Base-by-base conservation (phyloP, 495 filamentous ascomycete species). In the Aspergillus haitiensis region DNA sequence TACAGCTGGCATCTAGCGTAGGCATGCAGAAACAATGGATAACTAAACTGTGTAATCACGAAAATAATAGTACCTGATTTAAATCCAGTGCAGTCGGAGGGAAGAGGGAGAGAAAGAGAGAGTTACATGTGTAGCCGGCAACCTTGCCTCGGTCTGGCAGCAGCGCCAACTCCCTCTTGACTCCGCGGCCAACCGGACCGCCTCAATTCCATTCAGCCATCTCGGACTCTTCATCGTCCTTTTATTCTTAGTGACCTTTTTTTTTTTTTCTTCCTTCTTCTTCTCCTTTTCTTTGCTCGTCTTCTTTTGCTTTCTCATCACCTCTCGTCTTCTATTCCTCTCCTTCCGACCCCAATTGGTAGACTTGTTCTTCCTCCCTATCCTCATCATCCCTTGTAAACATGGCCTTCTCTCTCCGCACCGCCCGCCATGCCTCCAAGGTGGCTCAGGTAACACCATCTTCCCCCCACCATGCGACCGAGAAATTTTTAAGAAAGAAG, bases 381-480 rank as follows among this genome's bases (percentile, higher is more conserved):
- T 27, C 46, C 21, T 33, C 9, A 10, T 21, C 36, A 33, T 49
- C 53, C 15, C 42, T 51, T 21, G 44, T 47, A 7, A 67, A 50
- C 58, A 72, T 74, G 70, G 70, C 68, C 10, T 65, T 77, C 44
- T 65, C 68, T 57, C 68, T 72, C 64, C 72, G 73, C 66, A 72
- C 76, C 59, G 68, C 69, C 59, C 71, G 74, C 57, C 74, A 75
- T 67, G 75, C 70, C 52, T 65, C 71, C 32, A 69, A 65, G 65
- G 57, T 79, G 62, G 70, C 70, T 21, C 68, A 74, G 67, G 76
- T 78, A 62, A 56, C 67, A 64, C 32, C 32, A 15, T 39, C 15
- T 47, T 47, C 3, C 15, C 15, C 15, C 44, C 44, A 15, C 12
- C 31, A 34, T 11, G 11, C 40, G n/a, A 6, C 10, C 21, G 11